phyloP scores from a whole-genome alignment of 371 early-diverging fungal species.

The Circinella umbellata region DNA sequence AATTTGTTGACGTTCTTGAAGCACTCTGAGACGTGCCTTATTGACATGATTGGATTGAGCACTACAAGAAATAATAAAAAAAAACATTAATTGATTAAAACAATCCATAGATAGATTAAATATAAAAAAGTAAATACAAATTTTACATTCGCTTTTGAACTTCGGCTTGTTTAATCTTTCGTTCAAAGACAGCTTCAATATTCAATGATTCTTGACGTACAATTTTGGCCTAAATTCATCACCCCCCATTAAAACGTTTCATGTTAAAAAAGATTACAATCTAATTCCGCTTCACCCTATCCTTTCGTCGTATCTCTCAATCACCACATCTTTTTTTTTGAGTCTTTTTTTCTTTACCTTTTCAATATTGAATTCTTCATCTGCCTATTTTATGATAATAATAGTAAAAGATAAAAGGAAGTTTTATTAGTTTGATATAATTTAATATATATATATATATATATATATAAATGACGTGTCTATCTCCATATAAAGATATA shows the following conservation, averaged over 20 bases:
- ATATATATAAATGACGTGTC: background rate
- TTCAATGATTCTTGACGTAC: constrained; percentile 90
- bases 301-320: too few species aligned
- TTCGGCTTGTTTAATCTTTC: constrained; percentile 91
- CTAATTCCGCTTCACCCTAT: background rate
- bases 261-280: background rate
- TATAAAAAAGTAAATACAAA: background rate
- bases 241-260: background rate
- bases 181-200: constrained; percentile 89
- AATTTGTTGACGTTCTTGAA: constrained; percentile 88
- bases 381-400: constrained; percentile 65
- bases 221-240: constrained; percentile 75
- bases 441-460: too few species aligned
- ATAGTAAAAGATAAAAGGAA: too few species aligned
- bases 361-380: constrained; percentile 99
- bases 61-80: constrained; percentile 45
- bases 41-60: constrained; percentile 94
- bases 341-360: constrained; percentile 64
- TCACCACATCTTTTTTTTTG: background rate
- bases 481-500: background rate
- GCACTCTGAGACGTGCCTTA: constrained; percentile 89
- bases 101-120: too few species aligned
- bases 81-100: background rate
- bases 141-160: constrained; percentile 86
- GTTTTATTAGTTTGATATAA: too few species aligned